Conservation (phyloP, 164 flowering plant genomes). For the Vitis rotundifolia region DNA sequence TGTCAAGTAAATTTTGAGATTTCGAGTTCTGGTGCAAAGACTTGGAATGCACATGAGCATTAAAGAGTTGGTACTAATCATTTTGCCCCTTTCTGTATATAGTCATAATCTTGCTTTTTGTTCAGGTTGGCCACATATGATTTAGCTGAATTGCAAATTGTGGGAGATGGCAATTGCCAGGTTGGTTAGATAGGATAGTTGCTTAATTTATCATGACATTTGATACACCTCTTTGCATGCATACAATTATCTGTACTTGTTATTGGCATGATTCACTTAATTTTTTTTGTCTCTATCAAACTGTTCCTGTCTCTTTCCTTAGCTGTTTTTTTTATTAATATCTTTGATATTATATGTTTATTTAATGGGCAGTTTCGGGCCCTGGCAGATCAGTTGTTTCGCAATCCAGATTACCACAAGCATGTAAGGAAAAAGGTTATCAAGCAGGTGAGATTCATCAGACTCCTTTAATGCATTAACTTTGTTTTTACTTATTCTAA, state of each 20-base stretch:
- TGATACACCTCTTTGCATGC: background rate
- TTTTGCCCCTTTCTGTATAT: background rate
- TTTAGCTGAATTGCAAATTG: slow-evolving; percentile 81
- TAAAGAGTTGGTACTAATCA: background rate
- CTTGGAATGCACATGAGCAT: background rate
- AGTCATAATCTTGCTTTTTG: slow-evolving; percentile 16
- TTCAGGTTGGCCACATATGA: slow-evolving; percentile 78
- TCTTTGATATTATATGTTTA: slow-evolving; percentile 4
- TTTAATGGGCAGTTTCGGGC: slow-evolving; percentile 77
- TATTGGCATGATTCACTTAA: background rate
- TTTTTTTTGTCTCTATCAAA: background rate
- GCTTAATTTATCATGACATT: background rate
- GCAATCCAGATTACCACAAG: slow-evolving; percentile 80
- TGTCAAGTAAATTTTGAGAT: background rate
- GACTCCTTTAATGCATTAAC: background rate
- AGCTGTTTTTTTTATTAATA: background rate
- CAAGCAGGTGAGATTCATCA: slow-evolving; percentile 63
- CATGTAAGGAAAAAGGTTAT: slow-evolving; percentile 73
- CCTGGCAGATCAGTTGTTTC: slow-evolving; percentile 88
- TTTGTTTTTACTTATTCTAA: background rate
- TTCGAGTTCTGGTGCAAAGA: background rate
- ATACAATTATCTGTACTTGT: background rate
- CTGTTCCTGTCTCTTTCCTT: background rate
- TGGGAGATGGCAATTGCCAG: slow-evolving; percentile 99
- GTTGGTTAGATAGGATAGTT: slow-evolving; percentile 24